These are phyloP conservation scores for Colletotrichum chrysophilum DNA, from an alignment of 2,329 filamentous ascomycete genomes.

Conservation along the genomic window DNA sequence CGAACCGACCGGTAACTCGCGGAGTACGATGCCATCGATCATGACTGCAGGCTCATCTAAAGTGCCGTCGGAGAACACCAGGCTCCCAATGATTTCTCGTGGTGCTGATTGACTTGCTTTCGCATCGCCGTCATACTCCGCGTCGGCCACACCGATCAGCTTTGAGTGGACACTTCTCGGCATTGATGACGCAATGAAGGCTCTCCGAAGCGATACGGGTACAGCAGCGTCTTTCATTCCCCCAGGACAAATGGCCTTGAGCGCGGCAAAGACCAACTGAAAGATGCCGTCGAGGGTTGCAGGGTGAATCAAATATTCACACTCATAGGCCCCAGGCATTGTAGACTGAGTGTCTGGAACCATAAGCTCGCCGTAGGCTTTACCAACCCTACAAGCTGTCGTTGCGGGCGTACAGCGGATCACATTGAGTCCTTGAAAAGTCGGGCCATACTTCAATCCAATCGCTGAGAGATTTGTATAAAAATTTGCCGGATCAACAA, in stretches of 20 bases:
- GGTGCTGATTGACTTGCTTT: neutral
- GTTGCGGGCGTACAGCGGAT: slow-evolving; percentile 25
- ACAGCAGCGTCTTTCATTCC: slow-evolving; percentile 35
- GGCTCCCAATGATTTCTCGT: neutral
- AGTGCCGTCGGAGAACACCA: neutral
- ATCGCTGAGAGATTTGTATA: slow-evolving; percentile 13
- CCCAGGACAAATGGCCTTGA: slow-evolving; percentile 30
- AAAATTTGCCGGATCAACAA: slow-evolving; percentile 30
- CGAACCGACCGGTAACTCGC: neutral
- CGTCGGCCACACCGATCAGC: neutral
- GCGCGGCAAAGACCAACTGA: slow-evolving; percentile 32
- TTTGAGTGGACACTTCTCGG: neutral
- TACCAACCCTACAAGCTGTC: slow-evolving; percentile 15
- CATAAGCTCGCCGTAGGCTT: slow-evolving; percentile 13
- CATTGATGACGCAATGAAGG: slow-evolving; percentile 24
- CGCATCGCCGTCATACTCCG: neutral
- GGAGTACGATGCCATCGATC: neutral
- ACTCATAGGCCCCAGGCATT: slow-evolving; percentile 7
- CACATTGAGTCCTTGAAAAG: slow-evolving; percentile 22
- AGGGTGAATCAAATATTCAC: slow-evolving; percentile 6
- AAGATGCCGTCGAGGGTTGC: slow-evolving; percentile 8
- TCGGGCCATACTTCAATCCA: slow-evolving; percentile 17
- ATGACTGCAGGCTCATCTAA: neutral
- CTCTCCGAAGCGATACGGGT: slow-evolving; percentile 31
- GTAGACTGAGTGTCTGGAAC: neutral